Evolutionary conservation across 1,139 yeast species (phyloP).

Genomic region (Sugiyamaella novakii): DNA sequence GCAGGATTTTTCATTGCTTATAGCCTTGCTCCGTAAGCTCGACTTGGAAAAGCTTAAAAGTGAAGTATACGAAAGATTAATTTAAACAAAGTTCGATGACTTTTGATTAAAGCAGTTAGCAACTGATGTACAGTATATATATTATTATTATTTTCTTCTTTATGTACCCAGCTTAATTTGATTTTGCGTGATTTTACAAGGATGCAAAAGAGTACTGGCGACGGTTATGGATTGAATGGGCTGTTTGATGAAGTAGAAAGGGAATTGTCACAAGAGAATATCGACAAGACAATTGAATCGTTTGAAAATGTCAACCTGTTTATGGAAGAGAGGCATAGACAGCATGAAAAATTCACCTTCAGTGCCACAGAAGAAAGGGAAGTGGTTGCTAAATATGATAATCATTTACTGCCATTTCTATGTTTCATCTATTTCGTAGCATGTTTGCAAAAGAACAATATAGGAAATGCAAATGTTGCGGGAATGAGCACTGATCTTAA

Average conservation of each 20-base stretch:
- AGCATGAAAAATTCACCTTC: slow-evolving; percentile 7
- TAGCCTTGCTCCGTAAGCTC: slow-evolving; percentile 17
- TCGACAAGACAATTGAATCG: slow-evolving; percentile 7
- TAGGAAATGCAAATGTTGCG: slow-evolving; percentile 54
- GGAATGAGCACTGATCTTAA: slow-evolving; percentile 53
- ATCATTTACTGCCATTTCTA: slow-evolving; percentile 32
- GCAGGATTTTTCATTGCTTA: slow-evolving; percentile 28
- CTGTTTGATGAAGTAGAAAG: slow-evolving; percentile 23
- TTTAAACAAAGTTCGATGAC: slow-evolving; percentile 13
- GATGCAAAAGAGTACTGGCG: slow-evolving; percentile 12
- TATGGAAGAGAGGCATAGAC: background rate
- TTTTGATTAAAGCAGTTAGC: too few relatives aligned
- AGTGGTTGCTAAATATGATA: slow-evolving; percentile 30
- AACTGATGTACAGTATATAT: too few relatives aligned
- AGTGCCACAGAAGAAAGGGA: slow-evolving; percentile 24
- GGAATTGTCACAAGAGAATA: slow-evolving; percentile 13
- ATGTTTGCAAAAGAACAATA: slow-evolving; percentile 49
- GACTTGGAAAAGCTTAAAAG: too few relatives aligned
- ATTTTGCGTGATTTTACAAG: background rate
- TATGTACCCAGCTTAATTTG: too few relatives aligned
- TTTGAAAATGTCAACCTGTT: slow-evolving; percentile 14
- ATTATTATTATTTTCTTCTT: background rate
- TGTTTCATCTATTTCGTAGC: slow-evolving; percentile 35
- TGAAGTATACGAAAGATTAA: slow-evolving; percentile 3
- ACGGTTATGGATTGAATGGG: slow-evolving; percentile 19